Percentiles rank a stretch among this genome's conserved stretches.
Conservation (phyloP, 768 basidiomycete species). For the Steccherinum ochraceum region DNA sequence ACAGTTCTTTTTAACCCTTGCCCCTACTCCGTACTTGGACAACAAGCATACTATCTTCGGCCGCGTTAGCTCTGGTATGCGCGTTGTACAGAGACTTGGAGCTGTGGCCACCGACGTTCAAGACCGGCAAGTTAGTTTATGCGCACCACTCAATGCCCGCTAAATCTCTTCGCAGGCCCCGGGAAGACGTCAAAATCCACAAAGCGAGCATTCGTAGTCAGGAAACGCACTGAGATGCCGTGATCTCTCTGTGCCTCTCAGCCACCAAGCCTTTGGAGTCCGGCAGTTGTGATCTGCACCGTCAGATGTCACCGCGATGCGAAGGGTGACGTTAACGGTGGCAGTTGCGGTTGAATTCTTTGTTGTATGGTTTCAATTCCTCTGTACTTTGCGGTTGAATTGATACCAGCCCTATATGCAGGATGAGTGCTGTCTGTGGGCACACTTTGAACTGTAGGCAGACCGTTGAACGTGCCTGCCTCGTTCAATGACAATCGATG, state of each 20-base stretch:
- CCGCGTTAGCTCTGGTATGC: slow-evolving; percentile 85
- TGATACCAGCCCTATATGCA: neutral
- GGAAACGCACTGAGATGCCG: too few species aligned
- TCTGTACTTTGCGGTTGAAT: slow-evolving; percentile 6
- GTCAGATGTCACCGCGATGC: too few species aligned
- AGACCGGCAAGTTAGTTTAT: slow-evolving; percentile 54
- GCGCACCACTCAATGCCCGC: neutral
- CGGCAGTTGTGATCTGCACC: neutral
- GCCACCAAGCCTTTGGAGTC: neutral
- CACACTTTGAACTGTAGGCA: neutral
- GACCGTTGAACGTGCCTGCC: neutral
- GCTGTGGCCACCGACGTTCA: slow-evolving; percentile 86
- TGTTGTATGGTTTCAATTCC: neutral
- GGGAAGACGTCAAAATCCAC: slow-evolving; percentile 88
- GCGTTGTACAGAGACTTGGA: slow-evolving; percentile 86
- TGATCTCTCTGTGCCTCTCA: neutral
- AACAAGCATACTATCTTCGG: slow-evolving; percentile 89
- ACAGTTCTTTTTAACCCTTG: slow-evolving; percentile 89
- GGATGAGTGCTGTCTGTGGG: neutral
- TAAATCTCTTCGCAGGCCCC: slow-evolving; percentile 27
- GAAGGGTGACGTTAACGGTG: neutral
- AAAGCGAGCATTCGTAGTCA: slow-evolving; percentile 41
- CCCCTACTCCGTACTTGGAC: slow-evolving; percentile 79
- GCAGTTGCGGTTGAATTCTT: neutral
- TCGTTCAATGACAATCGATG: neutral